A percentile compares a stretch with the other conserved stretches of the same genome.
Evolutionary conservation across 495 filamentous ascomycete species (phyloP).

Genomic region (Aeminium ludgeri): DNA sequence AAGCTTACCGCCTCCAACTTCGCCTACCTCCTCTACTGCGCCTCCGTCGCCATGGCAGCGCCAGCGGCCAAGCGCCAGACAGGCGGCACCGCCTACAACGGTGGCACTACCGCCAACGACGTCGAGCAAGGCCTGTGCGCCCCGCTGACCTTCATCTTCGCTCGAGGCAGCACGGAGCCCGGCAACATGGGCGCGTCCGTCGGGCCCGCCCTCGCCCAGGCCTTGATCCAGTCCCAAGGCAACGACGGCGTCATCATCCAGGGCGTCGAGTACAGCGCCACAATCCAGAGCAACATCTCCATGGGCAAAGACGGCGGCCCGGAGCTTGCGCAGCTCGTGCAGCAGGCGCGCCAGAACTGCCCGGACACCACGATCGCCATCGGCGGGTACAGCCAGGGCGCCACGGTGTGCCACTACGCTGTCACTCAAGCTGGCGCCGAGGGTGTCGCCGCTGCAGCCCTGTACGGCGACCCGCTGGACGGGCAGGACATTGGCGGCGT

Average conservation of each 20-base stretch:
- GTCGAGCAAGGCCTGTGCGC: constrained; percentile 14
- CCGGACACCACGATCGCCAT: constrained; percentile 45
- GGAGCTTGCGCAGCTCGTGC: constrained; percentile 33
- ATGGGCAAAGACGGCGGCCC: constrained; percentile 4
- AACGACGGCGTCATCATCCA: constrained; percentile 18
- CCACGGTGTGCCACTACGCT: constrained; percentile 36
- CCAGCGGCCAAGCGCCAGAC: constrained; percentile 1
- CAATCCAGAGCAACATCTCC: constrained; percentile 3
- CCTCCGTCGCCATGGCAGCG: constrained; percentile 1
- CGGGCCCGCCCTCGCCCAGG: constrained; percentile 20
- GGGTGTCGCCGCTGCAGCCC: constrained; percentile 3
- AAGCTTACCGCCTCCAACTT: constrained; percentile 5
- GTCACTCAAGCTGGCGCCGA: not conserved
- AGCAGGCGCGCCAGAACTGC: constrained; percentile 33
- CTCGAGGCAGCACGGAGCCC: constrained; percentile 22
- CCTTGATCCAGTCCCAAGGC: constrained; percentile 14
- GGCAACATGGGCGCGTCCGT: constrained; percentile 24
- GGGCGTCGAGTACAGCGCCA: constrained; percentile 20
- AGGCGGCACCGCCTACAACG: constrained; percentile 4
- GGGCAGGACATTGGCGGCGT: constrained; percentile 5
- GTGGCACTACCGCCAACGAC: constrained; percentile 12
- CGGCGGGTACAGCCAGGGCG: constrained; percentile 43
- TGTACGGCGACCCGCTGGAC: constrained; percentile 8
- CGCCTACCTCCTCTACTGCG: constrained; percentile 10
- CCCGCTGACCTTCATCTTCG: constrained; percentile 24